Evolutionary conservation across 768 basidiomycete genomes (phyloP), one percentile per base, ranked within the genome.

Genomic region (Tubosaeta sp.): DNA sequence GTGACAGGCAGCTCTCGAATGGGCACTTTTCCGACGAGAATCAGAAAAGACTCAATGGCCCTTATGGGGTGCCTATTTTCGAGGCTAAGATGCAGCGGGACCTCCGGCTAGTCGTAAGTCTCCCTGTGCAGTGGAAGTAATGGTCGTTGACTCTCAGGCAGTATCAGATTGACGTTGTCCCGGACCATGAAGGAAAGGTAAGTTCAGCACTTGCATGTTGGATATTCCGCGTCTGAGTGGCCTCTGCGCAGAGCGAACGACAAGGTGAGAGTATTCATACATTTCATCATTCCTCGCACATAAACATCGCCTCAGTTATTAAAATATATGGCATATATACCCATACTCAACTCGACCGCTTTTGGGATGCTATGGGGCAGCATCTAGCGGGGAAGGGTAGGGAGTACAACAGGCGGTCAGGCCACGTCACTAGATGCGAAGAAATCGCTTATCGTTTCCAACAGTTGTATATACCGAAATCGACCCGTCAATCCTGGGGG

Each of bases 11-110:
- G 51, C 72, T 89, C 12, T 88, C 86, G 0, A 75, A 77, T 4
- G 86, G 86, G 0, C 77, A 82, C 50, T 87, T 88, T 57, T 86
- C 86, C 1, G 71, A 74, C 14, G 80, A 84, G 51, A 87, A 87
- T 54, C 83, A 87, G 56, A 84, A 85, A 62, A 66, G 76, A 7
- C 67, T 87, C 13, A 80, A 71, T 19, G 75, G 75, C 0, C 44
- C 70, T 10, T 63, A 64, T 16, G 76, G 76, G 1, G 64, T 87
- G 4, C 82, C 85, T 0, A 75, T 87, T 9, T 87, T 75, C 45
- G 84, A 86, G 60, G 86, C 86, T 0, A 86, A 84, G 60, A 80
- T 86, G 74, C 79, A 78, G 10, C 57, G 70, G 0, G 78, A 82
- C 55, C 61, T 73, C 21, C 69, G 80, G 10, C 62, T 84, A 21